A percentile compares a stretch with the other conserved stretches of the same genome.
phyloP scores from a whole-genome alignment of 2,329 filamentous ascomycete species.

The Teratosphaeria gauchensis region DNA sequence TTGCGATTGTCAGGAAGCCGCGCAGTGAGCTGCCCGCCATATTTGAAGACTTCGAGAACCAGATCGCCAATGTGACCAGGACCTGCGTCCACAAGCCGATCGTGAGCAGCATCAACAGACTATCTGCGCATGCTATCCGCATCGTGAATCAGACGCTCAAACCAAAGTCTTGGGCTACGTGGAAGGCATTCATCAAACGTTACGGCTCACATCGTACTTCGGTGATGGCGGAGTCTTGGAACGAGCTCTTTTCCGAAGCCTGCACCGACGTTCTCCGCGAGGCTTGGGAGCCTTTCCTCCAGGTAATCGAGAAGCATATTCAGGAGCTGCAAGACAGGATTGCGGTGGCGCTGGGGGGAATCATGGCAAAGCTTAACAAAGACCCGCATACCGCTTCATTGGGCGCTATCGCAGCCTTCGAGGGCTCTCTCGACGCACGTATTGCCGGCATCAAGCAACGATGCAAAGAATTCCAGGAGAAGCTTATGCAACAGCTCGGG shows the following conservation, averaged over 20 bases:
- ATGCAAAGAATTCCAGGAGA: background rate
- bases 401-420: no score
- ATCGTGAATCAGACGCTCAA: no score
- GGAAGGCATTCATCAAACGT: slow-evolving; percentile 10
- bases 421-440: no score
- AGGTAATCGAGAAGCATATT: background rate
- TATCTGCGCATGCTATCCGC: no score
- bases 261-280: background rate
- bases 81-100: no score
- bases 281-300: background rate
- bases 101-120: no score
- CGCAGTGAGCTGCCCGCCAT: no score
- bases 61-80: no score
- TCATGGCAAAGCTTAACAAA: background rate
- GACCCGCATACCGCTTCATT: background rate
- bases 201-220: background rate
- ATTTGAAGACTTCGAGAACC: no score
- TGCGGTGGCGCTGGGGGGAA: background rate
- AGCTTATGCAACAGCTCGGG: background rate
- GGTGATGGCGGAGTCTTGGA: slow-evolving; percentile 7
- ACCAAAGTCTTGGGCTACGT: background rate
- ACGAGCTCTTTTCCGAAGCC: slow-evolving; percentile 11
- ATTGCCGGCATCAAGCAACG: background rate
- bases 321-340: slow-evolving; percentile 1
- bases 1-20: no score